Conservation (phyloP, 208 protist genomes). For the Porcisia hertigi region DNA sequence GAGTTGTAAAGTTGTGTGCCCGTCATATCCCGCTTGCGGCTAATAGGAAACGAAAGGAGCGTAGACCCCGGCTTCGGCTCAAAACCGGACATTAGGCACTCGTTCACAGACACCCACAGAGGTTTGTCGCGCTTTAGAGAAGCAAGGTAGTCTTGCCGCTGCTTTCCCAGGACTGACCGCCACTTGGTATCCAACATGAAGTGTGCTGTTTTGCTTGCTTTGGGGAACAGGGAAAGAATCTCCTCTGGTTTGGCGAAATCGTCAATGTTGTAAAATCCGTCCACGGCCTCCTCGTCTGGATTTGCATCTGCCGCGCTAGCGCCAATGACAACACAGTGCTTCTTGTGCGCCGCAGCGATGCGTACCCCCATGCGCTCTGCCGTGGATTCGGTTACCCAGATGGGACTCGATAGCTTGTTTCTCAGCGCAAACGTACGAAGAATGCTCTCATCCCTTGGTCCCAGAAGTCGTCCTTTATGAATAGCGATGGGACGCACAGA, state of each 20-base stretch:
- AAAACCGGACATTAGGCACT: conserved; percentile 90
- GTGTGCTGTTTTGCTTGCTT: conserved; percentile 77
- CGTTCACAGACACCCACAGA: conserved; percentile 89
- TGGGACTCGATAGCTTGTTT: conserved; percentile 85
- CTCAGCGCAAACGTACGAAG: conserved; percentile 77
- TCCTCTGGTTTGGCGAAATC: conserved; percentile 72
- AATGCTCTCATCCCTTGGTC: conserved; percentile 75
- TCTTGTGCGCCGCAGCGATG: conserved; percentile 56
- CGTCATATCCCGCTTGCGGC: conserved; percentile 13
- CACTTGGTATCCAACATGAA: conserved; percentile 91
- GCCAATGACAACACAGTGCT: conserved; percentile 75
- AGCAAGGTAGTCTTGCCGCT: conserved; percentile 71
- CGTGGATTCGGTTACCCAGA: conserved; percentile 73
- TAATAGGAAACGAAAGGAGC: conserved; percentile 43
- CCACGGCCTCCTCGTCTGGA: conserved; percentile 45
- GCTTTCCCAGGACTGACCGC: conserved; percentile 84
- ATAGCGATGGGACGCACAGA: conserved; percentile 82
- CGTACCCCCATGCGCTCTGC: conserved; percentile 67
- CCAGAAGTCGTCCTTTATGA: conserved; percentile 75
- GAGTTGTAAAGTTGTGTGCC: conserved; percentile 83
- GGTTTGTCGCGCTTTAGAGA: conserved; percentile 59
- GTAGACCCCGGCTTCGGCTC: conserved; percentile 40
- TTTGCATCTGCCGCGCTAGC: conserved; percentile 48
- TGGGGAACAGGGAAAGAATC: conserved; percentile 83
- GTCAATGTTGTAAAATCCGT: conserved; percentile 88